Conservation (phyloP, 768 basidiomycete species). For the Strobilomyces echinocephalus region DNA sequence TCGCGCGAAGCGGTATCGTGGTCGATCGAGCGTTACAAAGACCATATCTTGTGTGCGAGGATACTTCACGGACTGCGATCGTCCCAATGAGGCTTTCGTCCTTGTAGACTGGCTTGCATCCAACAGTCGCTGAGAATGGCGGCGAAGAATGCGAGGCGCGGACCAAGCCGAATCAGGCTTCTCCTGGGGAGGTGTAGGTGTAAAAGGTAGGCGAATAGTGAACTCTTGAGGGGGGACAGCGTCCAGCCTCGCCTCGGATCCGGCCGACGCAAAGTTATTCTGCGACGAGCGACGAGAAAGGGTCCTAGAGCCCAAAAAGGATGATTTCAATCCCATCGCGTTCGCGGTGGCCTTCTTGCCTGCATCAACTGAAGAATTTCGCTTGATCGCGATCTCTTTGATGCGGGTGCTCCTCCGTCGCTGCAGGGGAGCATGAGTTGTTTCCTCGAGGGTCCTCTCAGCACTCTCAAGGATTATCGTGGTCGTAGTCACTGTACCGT, state of each 20-base stretch:
- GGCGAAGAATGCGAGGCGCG: constrained; percentile 23
- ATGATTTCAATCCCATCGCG: constrained; percentile 2
- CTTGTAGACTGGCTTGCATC: not conserved
- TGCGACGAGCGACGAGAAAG: not conserved
- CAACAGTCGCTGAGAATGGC: constrained; percentile 20
- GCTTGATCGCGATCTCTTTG: constrained; percentile 11
- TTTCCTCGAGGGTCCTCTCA: not conserved
- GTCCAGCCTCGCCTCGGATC: not conserved
- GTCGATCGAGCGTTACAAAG: constrained; percentile 21
- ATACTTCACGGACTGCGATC: constrained; percentile 25
- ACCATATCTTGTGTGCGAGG: constrained; percentile 17
- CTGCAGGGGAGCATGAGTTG: not conserved
- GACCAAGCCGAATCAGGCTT: constrained; percentile 5
- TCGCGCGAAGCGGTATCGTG: constrained; percentile 17
- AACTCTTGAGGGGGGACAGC: constrained; percentile 10
- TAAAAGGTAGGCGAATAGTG: constrained; percentile 24
- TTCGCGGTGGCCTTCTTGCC: not conserved
- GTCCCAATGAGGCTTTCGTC: constrained; percentile 7
- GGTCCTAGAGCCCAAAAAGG: constrained; percentile 12
- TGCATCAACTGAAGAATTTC: constrained; percentile 3
- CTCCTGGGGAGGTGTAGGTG: constrained; percentile 14
- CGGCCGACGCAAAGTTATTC: not conserved
- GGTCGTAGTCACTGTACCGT: not conserved
- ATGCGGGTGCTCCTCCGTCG: constrained; percentile 26
- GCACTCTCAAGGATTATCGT: not conserved